Conservation (phyloP, 768 basidiomycete genomes). For the Clathrus columnatus region DNA sequence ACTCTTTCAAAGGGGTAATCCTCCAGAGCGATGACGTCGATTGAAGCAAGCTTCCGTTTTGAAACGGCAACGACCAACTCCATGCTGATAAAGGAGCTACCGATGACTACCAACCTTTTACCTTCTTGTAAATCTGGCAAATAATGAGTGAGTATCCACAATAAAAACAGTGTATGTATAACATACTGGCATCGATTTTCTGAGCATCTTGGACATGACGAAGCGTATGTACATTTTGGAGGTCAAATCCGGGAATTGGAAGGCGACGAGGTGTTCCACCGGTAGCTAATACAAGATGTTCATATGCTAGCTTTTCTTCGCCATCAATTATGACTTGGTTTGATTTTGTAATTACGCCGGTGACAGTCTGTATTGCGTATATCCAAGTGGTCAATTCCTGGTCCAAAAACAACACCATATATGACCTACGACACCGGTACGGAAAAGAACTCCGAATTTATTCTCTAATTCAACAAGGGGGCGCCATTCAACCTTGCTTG, state of each 20-base stretch:
- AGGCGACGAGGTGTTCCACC: constrained; percentile 68
- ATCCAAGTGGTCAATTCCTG: background rate
- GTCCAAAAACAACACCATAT: constrained; percentile 4
- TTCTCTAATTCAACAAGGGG: constrained; percentile 66
- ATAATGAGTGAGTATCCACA: constrained; percentile 4
- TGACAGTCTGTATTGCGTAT: constrained; percentile 45
- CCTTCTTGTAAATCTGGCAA: constrained; percentile 55
- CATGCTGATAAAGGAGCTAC: constrained; percentile 89
- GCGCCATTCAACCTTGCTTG: constrained; percentile 68
- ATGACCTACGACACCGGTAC: constrained; percentile 41
- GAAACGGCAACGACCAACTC: constrained; percentile 73
- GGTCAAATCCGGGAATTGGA: constrained; percentile 65
- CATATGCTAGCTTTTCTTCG: constrained; percentile 54
- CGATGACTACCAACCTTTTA: constrained; percentile 72
- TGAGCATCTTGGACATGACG: constrained; percentile 62
- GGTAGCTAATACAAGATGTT: constrained; percentile 70
- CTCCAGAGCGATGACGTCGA: constrained; percentile 80
- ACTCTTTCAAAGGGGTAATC: constrained; percentile 73
- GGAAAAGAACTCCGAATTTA: constrained; percentile 60
- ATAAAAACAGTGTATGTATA: background rate
- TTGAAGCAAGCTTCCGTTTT: constrained; percentile 67
- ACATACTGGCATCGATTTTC: constrained; percentile 58
- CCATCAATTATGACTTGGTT: constrained; percentile 56
- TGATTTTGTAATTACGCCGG: constrained; percentile 51
- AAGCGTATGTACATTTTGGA: constrained; percentile 72